Base-by-base conservation (phyloP, 208 protist genomes). In the Crithidia acanthocephali region DNA sequence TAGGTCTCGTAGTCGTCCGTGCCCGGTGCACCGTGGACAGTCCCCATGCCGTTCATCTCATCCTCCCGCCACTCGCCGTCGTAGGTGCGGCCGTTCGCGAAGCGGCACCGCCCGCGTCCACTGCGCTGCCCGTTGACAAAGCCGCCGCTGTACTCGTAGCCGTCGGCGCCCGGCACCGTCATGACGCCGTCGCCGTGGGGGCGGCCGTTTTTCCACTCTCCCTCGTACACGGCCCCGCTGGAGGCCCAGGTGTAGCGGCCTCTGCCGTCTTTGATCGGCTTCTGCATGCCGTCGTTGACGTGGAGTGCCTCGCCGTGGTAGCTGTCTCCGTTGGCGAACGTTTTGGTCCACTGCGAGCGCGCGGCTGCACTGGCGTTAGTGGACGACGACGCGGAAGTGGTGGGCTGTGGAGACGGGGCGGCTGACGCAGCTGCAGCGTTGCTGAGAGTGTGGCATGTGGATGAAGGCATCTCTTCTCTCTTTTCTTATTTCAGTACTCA, bases 1-100 rank as follows among this genome's bases (percentile, higher is more conserved):
- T 97, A 96, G 25, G 85, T 79, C 10, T 48, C 68, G 60, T 84
- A 93, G 61, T 92, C 75, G 69, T 95, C 90, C 13, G 78, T 30
- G 32, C 65, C 75, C 1, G 87, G 32, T 0, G 83, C 82, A 13
- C 84, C 90, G 37, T 15, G 56, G 44, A 93, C 74, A 11, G 72
- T 76, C n/a, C 91, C 94, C 6, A 72, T 22, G n/a, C 94, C 94
- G 35, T 88, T 76, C 88, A 94, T 92, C 57, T 91, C 69, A 59
- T 95, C 94, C 13, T 76, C 64, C 27, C 67, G 27, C 94, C 94
- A 98, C 53, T 94, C 86, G 0, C 94, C 92, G 1, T 81, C 77
- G 78, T 96, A 97, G 33, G 65, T 57, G 16, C 83, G 82, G 22
- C 91, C 92, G 58, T 93, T 94, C 20, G 66, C 45, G 55, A 95